These are phyloP conservation scores for Schizochytrium sp. DNA, from an alignment of 108 stramenopile genomes.

Conservation along the genomic window DNA sequence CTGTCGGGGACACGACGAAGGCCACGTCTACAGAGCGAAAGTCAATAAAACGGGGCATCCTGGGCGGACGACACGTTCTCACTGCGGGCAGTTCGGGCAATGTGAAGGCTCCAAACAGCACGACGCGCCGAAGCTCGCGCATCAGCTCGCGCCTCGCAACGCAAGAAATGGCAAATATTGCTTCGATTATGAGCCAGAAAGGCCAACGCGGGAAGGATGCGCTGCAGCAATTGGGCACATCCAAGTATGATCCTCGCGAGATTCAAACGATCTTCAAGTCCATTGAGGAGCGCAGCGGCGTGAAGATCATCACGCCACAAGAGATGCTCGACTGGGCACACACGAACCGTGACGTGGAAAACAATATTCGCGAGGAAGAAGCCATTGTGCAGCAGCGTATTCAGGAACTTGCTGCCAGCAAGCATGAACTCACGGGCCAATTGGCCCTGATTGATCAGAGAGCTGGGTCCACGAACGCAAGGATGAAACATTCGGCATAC, in stretches of 20 bases:
- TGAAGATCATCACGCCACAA: background rate
- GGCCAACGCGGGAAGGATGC: background rate
- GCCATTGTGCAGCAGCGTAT: background rate
- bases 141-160: background rate
- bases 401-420: background rate
- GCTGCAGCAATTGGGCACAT: background rate
- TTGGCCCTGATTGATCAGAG: background rate
- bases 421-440: background rate
- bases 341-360: background rate
- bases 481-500: background rate
- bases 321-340: conserved; percentile 15
- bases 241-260: background rate
- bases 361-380: background rate
- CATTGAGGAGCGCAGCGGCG: conserved; percentile 3
- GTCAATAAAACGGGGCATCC: background rate
- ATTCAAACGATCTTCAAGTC: background rate
- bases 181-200: background rate
- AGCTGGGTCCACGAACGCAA: background rate
- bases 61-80: background rate
- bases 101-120: background rate
- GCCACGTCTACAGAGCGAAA: background rate
- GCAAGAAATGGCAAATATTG: background rate
- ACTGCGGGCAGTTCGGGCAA: background rate
- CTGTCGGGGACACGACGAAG: background rate
- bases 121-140: background rate